phyloP scores from a whole-genome alignment of 257 asterid species.

The Apocynum venetum region DNA sequence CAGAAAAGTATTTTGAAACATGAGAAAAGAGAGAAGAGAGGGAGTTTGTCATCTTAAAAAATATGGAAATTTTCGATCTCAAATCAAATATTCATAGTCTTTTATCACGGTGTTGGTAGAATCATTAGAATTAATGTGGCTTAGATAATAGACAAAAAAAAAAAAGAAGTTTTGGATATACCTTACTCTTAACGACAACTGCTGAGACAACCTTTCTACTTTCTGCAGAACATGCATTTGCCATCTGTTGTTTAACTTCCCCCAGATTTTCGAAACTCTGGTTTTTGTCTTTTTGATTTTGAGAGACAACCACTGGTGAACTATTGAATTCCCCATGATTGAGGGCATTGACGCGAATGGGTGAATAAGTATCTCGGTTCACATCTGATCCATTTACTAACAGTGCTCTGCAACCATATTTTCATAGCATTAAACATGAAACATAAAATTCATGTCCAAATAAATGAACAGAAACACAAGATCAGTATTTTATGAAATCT shows the following conservation, averaged over 20 bases:
- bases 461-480: no score
- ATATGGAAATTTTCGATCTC: neutral
- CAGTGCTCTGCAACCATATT: no score
- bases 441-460: no score
- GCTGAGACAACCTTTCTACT: neutral
- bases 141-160: neutral
- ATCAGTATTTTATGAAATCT: no score
- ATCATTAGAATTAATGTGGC: neutral
- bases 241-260: slow-evolving; percentile 13
- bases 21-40: no score
- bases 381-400: no score
- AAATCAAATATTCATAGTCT: neutral
- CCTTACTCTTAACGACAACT: slow-evolving; percentile 3
- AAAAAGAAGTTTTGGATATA: slow-evolving; percentile 4
- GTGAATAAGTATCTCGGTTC: neutral
- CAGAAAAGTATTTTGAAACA: no score
- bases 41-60: no score
- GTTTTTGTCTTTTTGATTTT: slow-evolving; percentile 1
- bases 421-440: no score
- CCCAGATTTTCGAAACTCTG: neutral
- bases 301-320: neutral
- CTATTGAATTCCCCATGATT: neutral
- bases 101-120: neutral
- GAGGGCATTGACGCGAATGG: slow-evolving; percentile 13
- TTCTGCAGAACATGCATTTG: slow-evolving; percentile 8